phyloP scores from a whole-genome alignment of 352 stramenopile species.

The Peronospora destructor region DNA sequence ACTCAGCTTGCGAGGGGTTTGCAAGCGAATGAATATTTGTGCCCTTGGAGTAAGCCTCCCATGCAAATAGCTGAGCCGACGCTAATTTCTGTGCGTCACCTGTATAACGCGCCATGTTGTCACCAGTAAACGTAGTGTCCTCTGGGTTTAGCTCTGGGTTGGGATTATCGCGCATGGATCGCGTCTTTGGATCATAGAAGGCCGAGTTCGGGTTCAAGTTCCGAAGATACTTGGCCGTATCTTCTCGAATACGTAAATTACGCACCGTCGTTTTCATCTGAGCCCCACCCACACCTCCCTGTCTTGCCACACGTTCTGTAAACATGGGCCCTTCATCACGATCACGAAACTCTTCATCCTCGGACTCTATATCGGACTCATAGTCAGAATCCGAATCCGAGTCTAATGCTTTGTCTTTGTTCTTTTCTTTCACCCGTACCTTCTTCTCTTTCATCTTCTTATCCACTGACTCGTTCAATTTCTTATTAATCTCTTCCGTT shows the following conservation, averaged over 20 bases:
- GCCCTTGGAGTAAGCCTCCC: constrained; percentile 89
- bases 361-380: constrained; percentile 82
- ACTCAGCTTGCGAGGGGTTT: constrained; percentile 94
- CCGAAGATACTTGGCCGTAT: constrained; percentile 98
- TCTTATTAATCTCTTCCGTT: constrained; percentile 73
- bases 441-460: constrained; percentile 38
- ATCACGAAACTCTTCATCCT: constrained; percentile 88
- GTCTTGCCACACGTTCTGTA: constrained; percentile 89
- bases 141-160: constrained; percentile 92
- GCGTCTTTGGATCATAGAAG: constrained; percentile 98
- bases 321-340: constrained; percentile 92
- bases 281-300: constrained; percentile 94
- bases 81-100: constrained; percentile 91
- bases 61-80: constrained; percentile 93
- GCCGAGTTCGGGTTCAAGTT: constrained; percentile 98
- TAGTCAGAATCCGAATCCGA: constrained; percentile 89
- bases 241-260: constrained; percentile 98
- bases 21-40: constrained; percentile 92
- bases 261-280: constrained; percentile 97
- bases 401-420: constrained; percentile 9
- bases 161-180: constrained; percentile 97
- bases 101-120: constrained; percentile 93
- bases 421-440: constrained; percentile 17
- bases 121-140: constrained; percentile 90
- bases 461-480: constrained; percentile 43